Percentiles rank a stretch among this genome's conserved stretches.
Evolutionary conservation across 139 green algal genomes (phyloP).

Genomic region (Chlamydomonas schloesseri): DNA sequence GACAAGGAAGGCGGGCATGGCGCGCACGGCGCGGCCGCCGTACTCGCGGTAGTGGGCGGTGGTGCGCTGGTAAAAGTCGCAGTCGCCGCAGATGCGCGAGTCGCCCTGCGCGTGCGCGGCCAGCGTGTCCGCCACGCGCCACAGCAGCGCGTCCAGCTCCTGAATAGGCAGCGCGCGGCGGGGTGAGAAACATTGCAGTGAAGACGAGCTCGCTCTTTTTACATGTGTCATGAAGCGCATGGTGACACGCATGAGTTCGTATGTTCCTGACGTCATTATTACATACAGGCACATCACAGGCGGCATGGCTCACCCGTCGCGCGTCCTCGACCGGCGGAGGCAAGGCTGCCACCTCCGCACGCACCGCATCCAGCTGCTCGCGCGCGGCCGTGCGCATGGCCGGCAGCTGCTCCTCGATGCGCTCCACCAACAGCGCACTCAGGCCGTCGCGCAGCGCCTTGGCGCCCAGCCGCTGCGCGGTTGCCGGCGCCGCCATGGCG

Average conservation of each 20-base stretch:
- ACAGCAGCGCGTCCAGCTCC: background rate
- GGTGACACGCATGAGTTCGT: too few species aligned
- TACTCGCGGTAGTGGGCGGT: background rate
- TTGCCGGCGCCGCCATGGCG: background rate
- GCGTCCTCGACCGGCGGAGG: background rate
- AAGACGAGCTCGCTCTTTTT: too few species aligned
- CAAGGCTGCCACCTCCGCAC: background rate
- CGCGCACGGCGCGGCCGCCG: background rate
- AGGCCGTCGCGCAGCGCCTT: slow-evolving; percentile 12
- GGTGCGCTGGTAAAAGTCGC: background rate
- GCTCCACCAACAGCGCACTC: background rate
- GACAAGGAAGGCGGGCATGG: slow-evolving; percentile 12
- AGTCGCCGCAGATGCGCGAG: background rate
- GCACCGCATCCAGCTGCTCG: background rate
- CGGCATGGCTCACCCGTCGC: too few species aligned
- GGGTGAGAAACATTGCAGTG: too few species aligned
- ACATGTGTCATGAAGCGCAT: too few species aligned
- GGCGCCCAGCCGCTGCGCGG: background rate
- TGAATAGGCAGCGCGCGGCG: too few species aligned
- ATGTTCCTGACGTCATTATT: too few species aligned
- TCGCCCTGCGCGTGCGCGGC: background rate
- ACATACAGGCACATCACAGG: too few species aligned
- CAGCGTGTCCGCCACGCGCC: background rate
- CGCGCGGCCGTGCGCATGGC: background rate
- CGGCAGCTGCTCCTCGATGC: slow-evolving; percentile 11